A percentile compares a stretch with the other conserved stretches of the same genome.
phyloP scores from a whole-genome alignment of 208 protist species.

The Tritrichomonas musculus region DNA sequence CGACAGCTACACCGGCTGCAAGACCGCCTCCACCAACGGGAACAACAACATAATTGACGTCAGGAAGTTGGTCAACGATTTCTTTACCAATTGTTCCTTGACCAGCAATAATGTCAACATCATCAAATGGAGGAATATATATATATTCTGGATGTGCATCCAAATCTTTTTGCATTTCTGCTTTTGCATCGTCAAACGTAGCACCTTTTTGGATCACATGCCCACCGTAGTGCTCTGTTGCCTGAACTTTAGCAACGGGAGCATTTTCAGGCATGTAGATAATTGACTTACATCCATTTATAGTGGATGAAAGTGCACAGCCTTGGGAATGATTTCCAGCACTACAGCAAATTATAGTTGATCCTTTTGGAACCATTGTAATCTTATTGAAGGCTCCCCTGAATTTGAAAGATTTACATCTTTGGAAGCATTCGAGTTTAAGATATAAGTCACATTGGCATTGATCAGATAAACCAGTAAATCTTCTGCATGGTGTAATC shows the following conservation, averaged over 20 bases:
- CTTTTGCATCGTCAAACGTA: slow-evolving; percentile 51
- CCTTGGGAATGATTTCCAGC: slow-evolving; percentile 78
- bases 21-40: slow-evolving; percentile 26
- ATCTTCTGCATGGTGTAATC: slow-evolving; percentile 53
- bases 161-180: slow-evolving; percentile 31
- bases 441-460: slow-evolving; percentile 40
- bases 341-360: slow-evolving; percentile 66
- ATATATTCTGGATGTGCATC: slow-evolving; percentile 57
- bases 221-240: slow-evolving; percentile 40
- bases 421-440: slow-evolving; percentile 62
- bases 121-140: slow-evolving; percentile 76
- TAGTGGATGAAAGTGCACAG: slow-evolving; percentile 63
- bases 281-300: slow-evolving; percentile 54
- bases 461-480: slow-evolving; percentile 42
- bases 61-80: background rate
- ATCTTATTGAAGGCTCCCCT: slow-evolving; percentile 66
- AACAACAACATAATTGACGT: background rate
- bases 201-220: slow-evolving; percentile 45
- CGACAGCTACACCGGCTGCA: background rate
- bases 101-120: slow-evolving; percentile 72
- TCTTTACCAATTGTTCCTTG: slow-evolving; percentile 54
- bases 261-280: slow-evolving; percentile 73
- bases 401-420: slow-evolving; percentile 62
- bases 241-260: slow-evolving; percentile 62
- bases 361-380: slow-evolving; percentile 48